Evolutionary conservation across 768 basidiomycete species (phyloP).

Genomic region (Daedalea quercina): DNA sequence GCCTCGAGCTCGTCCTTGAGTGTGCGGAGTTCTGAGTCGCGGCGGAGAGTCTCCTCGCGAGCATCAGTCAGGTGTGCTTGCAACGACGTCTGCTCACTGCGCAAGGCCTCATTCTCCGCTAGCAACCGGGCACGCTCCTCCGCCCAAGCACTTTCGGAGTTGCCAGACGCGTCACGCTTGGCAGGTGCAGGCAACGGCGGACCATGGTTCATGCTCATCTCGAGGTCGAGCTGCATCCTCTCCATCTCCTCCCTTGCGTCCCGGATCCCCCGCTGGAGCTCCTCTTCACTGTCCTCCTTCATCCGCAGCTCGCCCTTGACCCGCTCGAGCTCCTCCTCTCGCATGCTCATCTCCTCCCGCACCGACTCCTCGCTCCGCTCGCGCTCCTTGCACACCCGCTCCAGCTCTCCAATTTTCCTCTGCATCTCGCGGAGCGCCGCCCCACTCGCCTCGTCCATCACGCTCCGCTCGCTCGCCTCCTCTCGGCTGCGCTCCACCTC

Average conservation of each 20-base stretch:
- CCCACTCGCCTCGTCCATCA: slow-evolving; percentile 80
- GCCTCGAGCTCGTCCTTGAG: slow-evolving; percentile 62
- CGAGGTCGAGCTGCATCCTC: slow-evolving; percentile 37
- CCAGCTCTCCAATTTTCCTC: slow-evolving; percentile 68
- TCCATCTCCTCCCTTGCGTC: slow-evolving; percentile 59
- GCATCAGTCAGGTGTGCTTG: slow-evolving; percentile 30
- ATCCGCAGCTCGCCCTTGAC: slow-evolving; percentile 38
- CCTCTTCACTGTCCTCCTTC: slow-evolving; percentile 47
- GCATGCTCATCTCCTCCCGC: slow-evolving; percentile 37
- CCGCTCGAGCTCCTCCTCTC: slow-evolving; percentile 37
- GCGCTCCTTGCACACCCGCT: slow-evolving; percentile 53
- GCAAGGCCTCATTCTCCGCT: slow-evolving; percentile 32
- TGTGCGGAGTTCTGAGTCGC: slow-evolving; percentile 26
- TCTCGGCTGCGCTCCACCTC: slow-evolving; percentile 82
- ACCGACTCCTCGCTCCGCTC: slow-evolving; percentile 23
- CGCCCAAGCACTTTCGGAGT: slow-evolving; percentile 38
- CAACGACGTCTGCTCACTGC: slow-evolving; percentile 37
- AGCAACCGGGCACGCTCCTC: slow-evolving; percentile 45
- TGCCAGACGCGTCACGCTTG: slow-evolving; percentile 14
- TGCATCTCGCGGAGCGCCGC: slow-evolving; percentile 79
- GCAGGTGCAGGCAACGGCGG: slow-evolving; percentile 24
- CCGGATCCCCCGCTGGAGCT: slow-evolving; percentile 45
- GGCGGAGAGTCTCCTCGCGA: slow-evolving; percentile 30
- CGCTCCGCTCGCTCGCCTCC: slow-evolving; percentile 72
- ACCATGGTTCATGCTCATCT: slow-evolving; percentile 16